Percentiles rank a stretch among this genome's conserved stretches.
phyloP scores from a whole-genome alignment of 2,329 filamentous ascomycete species.

The Aspergillus brunneoviolaceus region DNA sequence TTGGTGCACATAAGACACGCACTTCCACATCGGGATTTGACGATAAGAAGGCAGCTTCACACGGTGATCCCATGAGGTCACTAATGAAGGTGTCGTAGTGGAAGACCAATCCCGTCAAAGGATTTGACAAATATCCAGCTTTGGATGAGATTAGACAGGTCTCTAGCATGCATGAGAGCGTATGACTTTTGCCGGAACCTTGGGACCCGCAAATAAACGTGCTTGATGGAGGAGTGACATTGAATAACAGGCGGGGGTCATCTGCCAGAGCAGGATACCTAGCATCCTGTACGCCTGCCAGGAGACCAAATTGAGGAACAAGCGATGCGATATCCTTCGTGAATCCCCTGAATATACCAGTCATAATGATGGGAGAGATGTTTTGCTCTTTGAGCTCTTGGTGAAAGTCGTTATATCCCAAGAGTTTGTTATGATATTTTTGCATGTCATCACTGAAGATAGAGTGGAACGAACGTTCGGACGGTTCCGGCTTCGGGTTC shows the following conservation, averaged over 20 bases:
- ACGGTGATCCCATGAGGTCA: constrained; percentile 51
- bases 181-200: constrained; percentile 59
- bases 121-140: constrained; percentile 34
- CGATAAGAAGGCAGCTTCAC: constrained; percentile 60
- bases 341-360: too few species aligned
- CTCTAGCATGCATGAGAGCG: constrained; percentile 45
- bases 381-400: too few species aligned
- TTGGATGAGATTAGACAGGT: constrained; percentile 54
- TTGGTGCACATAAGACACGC: constrained; percentile 56
- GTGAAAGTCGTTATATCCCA: too few species aligned
- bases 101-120: constrained; percentile 61
- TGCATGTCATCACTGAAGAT: too few species aligned
- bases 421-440: too few species aligned
- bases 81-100: constrained; percentile 62
- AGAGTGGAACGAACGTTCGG: too few species aligned
- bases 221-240: constrained; percentile 18
- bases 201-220: constrained; percentile 60
- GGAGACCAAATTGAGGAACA: too few species aligned
- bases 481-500: too few species aligned
- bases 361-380: too few species aligned
- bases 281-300: too few species aligned
- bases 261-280: too few species aligned
- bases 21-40: constrained; percentile 48
- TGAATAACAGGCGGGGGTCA: constrained; percentile 20
- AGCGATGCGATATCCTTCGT: too few species aligned